Conservation (phyloP, 192 early-diverging fungal genomes). For the Umbelopsis sp. region DNA sequence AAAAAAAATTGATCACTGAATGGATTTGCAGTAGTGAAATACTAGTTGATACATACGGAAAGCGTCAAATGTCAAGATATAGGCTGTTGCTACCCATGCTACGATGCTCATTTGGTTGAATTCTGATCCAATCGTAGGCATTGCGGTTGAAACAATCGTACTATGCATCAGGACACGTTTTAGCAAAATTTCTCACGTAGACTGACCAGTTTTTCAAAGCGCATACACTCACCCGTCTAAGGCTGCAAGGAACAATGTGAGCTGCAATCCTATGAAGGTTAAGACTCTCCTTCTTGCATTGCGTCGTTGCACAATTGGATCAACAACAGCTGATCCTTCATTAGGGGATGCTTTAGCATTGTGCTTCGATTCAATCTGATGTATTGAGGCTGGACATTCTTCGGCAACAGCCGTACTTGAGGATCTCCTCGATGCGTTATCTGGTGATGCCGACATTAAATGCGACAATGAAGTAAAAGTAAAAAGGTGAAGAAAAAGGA, state of each 20-base stretch:
- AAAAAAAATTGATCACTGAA: neutral
- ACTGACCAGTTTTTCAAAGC: neutral
- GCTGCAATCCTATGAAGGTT: slow-evolving; percentile 32
- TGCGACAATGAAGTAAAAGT: neutral
- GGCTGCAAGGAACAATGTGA: slow-evolving; percentile 38
- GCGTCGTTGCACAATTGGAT: neutral
- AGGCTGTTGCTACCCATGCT: slow-evolving; percentile 82
- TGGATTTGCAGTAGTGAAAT: neutral
- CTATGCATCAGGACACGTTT: slow-evolving; percentile 18
- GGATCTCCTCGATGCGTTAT: neutral
- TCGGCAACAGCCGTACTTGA: neutral
- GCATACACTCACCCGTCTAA: slow-evolving; percentile 39
- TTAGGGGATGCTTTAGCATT: neutral
- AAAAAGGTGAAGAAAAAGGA: neutral
- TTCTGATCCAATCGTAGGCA: slow-evolving; percentile 72
- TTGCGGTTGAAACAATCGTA: slow-evolving; percentile 84
- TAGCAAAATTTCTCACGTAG: neutral
- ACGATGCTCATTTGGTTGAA: slow-evolving; percentile 66
- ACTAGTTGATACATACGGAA: slow-evolving; percentile 28
- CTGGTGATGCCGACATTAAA: neutral
- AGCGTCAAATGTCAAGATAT: slow-evolving; percentile 53
- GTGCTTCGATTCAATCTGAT: neutral
- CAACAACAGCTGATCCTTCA: neutral
- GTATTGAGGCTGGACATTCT: neutral
- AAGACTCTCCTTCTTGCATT: slow-evolving; percentile 14